A percentile compares a stretch with the other conserved stretches of the same genome.
phyloP scores from a whole-genome alignment of 2,329 filamentous ascomycete genomes.

The Aspergillus bombycis region DNA sequence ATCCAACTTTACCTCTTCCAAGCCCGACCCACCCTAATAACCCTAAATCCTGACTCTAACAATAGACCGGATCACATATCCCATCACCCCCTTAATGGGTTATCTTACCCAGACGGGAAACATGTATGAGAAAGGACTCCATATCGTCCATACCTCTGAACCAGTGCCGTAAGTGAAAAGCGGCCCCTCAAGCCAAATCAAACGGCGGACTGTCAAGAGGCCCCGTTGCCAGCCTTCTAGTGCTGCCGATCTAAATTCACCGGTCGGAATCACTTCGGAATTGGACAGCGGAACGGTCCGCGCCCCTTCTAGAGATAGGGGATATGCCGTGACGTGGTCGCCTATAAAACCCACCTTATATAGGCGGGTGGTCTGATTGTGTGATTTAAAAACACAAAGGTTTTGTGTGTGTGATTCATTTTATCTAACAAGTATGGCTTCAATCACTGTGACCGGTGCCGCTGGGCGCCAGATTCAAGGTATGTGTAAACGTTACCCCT shows the following conservation, averaged over 20 bases:
- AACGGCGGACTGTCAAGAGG: not conserved
- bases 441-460: not conserved
- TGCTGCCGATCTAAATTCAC: not conserved
- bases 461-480: constrained; percentile 2
- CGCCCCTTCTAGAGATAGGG: not conserved
- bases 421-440: not conserved
- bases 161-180: not conserved
- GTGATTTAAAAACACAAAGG: not conserved
- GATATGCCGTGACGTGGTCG: not conserved
- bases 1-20: not conserved
- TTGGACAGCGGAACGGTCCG: constrained; percentile 1
- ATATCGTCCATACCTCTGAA: not conserved
- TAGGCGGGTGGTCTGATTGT: not conserved
- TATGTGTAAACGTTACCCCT: not conserved
- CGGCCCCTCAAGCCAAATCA: not conserved
- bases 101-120: not conserved
- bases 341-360: not conserved
- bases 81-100: not conserved
- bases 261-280: not conserved
- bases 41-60: not conserved
- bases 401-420: not conserved
- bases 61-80: not conserved
- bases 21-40: not conserved
- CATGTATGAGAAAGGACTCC: not conserved
- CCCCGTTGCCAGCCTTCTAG: not conserved